These are phyloP conservation scores for Lachancea cidri DNA, from an alignment of 805 yeast genomes.

Conservation along the genomic window DNA sequence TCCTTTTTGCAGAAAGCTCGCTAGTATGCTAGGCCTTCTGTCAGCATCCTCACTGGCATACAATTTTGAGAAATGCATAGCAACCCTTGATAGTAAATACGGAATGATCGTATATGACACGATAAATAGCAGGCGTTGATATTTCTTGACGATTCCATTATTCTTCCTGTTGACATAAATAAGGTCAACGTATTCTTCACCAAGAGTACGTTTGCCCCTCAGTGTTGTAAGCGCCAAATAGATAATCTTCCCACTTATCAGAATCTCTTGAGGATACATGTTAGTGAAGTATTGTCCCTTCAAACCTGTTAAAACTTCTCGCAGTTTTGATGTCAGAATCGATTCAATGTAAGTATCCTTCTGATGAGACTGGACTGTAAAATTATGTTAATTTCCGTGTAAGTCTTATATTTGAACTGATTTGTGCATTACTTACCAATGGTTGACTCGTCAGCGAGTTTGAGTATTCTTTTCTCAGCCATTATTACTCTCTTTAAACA, in stretches of 20 bases:
- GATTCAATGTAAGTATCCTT: constrained; percentile 75
- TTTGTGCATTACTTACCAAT: constrained; percentile 48
- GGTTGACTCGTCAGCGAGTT: constrained; percentile 83
- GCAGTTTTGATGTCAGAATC: constrained; percentile 48
- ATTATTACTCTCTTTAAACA: not conserved
- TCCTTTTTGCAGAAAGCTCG: constrained; percentile 6
- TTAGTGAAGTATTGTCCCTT: constrained; percentile 63
- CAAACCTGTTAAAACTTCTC: constrained; percentile 48
- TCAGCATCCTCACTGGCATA: constrained; percentile 8
- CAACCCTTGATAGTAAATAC: constrained; percentile 37
- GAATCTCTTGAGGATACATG: constrained; percentile 55
- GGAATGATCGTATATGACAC: constrained; percentile 61
- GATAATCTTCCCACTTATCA: constrained; percentile 49
- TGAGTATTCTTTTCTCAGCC: constrained; percentile 27
- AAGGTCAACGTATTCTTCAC: constrained; percentile 90
- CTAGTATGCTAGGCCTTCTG: constrained; percentile 5
- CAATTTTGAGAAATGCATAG: constrained; percentile 11
- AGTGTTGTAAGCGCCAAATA: constrained; percentile 76
- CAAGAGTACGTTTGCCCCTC: constrained; percentile 73
- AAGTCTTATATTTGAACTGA: no score
- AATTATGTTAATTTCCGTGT: no score
- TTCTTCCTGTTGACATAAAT: constrained; percentile 57
- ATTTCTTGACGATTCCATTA: constrained; percentile 39
- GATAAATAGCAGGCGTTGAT: constrained; percentile 53
- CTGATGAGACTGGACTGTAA: constrained; percentile 77